A percentile compares a stretch with the other conserved stretches of the same genome.
Conservation (phyloP, 306 rosid genomes). For the Calophaca sinica region DNA sequence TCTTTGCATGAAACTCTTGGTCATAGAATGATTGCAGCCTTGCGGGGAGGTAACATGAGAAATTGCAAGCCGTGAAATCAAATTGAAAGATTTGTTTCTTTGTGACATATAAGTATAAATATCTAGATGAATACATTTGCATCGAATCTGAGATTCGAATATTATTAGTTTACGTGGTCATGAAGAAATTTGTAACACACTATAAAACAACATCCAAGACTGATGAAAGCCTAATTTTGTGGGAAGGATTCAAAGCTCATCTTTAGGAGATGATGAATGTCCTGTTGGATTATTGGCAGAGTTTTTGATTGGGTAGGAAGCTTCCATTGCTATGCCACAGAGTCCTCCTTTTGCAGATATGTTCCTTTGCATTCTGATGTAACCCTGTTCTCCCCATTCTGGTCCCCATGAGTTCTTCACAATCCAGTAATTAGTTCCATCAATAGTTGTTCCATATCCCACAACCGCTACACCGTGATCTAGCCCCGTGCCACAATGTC, state of each 20-base stretch:
- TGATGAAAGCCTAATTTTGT: constrained; percentile 17
- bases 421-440: constrained; percentile 81
- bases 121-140: constrained; percentile 34
- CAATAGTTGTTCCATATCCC: constrained; percentile 79
- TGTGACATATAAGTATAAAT: constrained; percentile 11
- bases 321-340: constrained; percentile 80
- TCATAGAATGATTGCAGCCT: background rate
- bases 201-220: constrained; percentile 36
- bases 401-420: constrained; percentile 92
- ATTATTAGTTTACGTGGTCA: constrained; percentile 20
- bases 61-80: constrained; percentile 22
- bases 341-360: constrained; percentile 59
- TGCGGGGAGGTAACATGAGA: constrained; percentile 14
- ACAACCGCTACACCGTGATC: constrained; percentile 86
- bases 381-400: constrained; percentile 95
- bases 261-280: constrained; percentile 48
- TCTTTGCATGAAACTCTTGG: background rate
- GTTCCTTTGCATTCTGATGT: constrained; percentile 74
- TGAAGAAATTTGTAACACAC: constrained; percentile 10
- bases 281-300: constrained; percentile 58
- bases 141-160: background rate
- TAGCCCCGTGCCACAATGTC: constrained; percentile 71
- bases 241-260: constrained; percentile 61
- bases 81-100: constrained; percentile 36
- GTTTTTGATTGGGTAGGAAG: constrained; percentile 87